Percentiles rank a stretch among this genome's conserved stretches.
Evolutionary conservation across 1,284 basidiomycete genomes (phyloP).

Genomic region (Inonotus hispidus): DNA sequence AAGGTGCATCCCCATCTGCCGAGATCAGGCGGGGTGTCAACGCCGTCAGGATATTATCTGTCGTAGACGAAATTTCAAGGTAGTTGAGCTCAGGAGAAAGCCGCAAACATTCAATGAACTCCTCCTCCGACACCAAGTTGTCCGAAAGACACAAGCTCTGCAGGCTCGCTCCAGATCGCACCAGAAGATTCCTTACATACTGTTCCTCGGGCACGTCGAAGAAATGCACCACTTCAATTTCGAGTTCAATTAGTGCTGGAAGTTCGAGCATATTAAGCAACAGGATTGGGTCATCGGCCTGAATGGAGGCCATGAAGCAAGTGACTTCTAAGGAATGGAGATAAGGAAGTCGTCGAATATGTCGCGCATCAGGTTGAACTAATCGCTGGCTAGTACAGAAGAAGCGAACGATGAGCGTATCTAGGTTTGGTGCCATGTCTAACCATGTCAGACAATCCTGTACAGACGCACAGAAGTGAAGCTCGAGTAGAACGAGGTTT

Average conservation of each 20-base stretch:
- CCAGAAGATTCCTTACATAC: background rate
- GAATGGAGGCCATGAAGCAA: background rate
- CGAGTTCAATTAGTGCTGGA: background rate
- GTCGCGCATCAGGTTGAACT: background rate
- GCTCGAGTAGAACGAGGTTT: background rate
- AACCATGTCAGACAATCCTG: conserved; percentile 7
- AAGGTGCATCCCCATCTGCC: background rate
- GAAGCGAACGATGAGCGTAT: conserved; percentile 1
- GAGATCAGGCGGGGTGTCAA: background rate
- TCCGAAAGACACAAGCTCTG: background rate
- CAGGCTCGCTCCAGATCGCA: conserved; percentile 1
- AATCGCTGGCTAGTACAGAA: background rate
- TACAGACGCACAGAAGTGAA: conserved; percentile 9
- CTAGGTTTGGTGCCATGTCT: conserved; percentile 7
- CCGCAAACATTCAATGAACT: background rate
- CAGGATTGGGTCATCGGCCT: background rate
- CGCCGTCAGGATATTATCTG: background rate
- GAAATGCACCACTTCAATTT: background rate
- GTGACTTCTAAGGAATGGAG: background rate
- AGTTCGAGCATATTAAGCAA: conserved; percentile 7
- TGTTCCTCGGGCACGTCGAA: background rate
- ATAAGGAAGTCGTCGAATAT: background rate
- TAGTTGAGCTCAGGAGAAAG: background rate
- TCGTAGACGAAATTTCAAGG: background rate
- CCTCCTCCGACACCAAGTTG: background rate